Percentiles rank a stretch among this genome's conserved stretches.
These are phyloP conservation scores for Sugiyamaella valdiviana DNA, from an alignment of 805 yeast species.

Conservation along the genomic window DNA sequence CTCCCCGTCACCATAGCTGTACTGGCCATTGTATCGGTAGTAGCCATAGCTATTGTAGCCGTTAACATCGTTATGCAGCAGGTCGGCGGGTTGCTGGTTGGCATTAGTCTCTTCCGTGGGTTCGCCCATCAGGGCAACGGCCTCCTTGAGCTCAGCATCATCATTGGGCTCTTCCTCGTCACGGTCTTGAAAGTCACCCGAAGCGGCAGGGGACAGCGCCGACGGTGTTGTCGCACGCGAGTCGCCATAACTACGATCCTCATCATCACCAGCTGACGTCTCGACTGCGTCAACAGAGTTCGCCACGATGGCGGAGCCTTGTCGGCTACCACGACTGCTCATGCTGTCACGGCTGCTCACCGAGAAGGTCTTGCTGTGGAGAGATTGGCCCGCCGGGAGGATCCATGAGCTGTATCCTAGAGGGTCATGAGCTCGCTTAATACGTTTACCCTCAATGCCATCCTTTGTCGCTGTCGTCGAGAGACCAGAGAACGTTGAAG, in stretches of 20 bases:
- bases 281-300: not conserved
- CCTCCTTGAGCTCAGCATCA: not conserved
- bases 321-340: not conserved
- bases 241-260: not conserved
- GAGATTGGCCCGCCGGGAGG: conserved; percentile 1
- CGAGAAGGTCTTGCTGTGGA: not conserved
- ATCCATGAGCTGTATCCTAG: conserved; percentile 24
- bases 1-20: not conserved
- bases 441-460: conserved; percentile 59
- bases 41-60: not conserved
- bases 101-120: too few relatives aligned
- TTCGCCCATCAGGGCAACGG: not conserved
- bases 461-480: conserved; percentile 71
- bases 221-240: not conserved
- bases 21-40: not conserved
- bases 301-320: not conserved
- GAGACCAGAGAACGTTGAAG: conserved; percentile 53
- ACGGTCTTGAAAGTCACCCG: not conserved
- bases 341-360: not conserved
- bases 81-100: not conserved
- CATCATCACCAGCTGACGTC: not conserved
- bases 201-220: not conserved
- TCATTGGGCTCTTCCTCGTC: not conserved
- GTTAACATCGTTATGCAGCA: not conserved
- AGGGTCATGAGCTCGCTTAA: conserved; percentile 41